These are phyloP conservation scores for Chlorencoelia australis DNA, from an alignment of 2,329 filamentous ascomycete species.

Conservation along the genomic window DNA sequence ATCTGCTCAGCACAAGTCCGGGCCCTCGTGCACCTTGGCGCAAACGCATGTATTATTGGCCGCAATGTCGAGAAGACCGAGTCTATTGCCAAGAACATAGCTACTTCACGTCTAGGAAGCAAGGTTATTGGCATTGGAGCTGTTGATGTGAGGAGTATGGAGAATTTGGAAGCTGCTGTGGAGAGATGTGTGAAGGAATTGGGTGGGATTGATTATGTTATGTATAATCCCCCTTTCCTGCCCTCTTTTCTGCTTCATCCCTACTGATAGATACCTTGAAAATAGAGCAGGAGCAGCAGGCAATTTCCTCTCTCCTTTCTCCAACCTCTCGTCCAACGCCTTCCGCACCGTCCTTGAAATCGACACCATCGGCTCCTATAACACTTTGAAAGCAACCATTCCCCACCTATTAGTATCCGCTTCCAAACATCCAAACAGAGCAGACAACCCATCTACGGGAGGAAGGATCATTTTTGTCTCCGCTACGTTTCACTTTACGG, in stretches of 20 bases:
- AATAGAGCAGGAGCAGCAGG: slow-evolving; percentile 81
- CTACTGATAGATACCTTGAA: not conserved
- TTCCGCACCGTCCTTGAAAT: slow-evolving; percentile 97
- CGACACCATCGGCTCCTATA: slow-evolving; percentile 86
- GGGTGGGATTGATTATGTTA: slow-evolving; percentile 83
- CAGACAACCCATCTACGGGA: slow-evolving; percentile 49
- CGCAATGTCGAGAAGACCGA: slow-evolving; percentile 86
- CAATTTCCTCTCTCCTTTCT: slow-evolving; percentile 85
- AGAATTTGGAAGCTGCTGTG: slow-evolving; percentile 62
- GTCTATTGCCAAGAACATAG: slow-evolving; percentile 68
- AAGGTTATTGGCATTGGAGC: slow-evolving; percentile 81
- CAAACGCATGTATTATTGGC: slow-evolving; percentile 88
- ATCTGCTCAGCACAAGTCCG: slow-evolving; percentile 93
- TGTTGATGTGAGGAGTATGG: slow-evolving; percentile 65
- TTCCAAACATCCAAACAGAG: slow-evolving; percentile 43
- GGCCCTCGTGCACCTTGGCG: slow-evolving; percentile 82
- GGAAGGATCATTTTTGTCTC: slow-evolving; percentile 85
- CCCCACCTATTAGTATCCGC: slow-evolving; percentile 73
- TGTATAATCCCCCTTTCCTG: slow-evolving; percentile 44
- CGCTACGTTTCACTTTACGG: slow-evolving; percentile 84
- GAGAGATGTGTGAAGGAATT: slow-evolving; percentile 73
- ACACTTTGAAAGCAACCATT: slow-evolving; percentile 86
- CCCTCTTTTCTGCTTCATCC: slow-evolving; percentile 3
- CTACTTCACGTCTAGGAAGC: slow-evolving; percentile 64
- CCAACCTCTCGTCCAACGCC: slow-evolving; percentile 73